phyloP scores from a whole-genome alignment of 805 yeast species.

The Starmerella riodocensis region DNA sequence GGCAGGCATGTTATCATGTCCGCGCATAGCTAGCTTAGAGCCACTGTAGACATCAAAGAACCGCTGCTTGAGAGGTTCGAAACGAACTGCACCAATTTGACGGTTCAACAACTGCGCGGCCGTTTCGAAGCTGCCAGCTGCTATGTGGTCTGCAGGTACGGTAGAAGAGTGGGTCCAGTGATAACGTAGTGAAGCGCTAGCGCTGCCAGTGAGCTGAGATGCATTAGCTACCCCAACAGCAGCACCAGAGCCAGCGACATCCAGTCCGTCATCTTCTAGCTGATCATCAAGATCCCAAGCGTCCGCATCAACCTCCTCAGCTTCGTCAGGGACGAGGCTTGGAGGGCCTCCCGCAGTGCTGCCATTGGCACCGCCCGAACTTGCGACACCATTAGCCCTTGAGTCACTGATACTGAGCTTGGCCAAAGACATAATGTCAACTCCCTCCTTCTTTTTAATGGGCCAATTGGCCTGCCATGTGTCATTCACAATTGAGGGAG shows the following conservation, averaged over 20 bases:
- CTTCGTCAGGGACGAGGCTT: constrained; percentile 20
- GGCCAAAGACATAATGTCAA: constrained; percentile 23
- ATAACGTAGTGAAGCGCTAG: constrained; percentile 42
- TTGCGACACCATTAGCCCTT: neutral
- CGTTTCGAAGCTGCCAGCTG: constrained; percentile 91
- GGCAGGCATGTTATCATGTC: constrained; percentile 61
- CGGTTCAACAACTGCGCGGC: constrained; percentile 87
- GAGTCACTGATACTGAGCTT: constrained; percentile 8
- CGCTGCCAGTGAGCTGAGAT: constrained; percentile 6
- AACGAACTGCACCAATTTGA: constrained; percentile 74
- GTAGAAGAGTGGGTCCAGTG: constrained; percentile 79
- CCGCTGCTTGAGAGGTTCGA: constrained; percentile 74
- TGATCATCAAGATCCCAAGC: constrained; percentile 72
- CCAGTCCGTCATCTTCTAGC: constrained; percentile 31
- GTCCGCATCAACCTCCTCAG: constrained; percentile 22
- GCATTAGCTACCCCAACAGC: constrained; percentile 22
- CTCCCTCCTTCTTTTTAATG: constrained; percentile 36
- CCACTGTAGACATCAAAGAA: constrained; percentile 77
- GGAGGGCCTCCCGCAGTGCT: constrained; percentile 17
- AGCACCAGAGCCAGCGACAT: constrained; percentile 31
- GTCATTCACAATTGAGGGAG: constrained; percentile 37
- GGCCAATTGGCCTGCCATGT: constrained; percentile 61
- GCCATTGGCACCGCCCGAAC: constrained; percentile 8
- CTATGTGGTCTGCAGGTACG: constrained; percentile 82
- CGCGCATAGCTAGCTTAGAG: constrained; percentile 60